Conservation (phyloP, 192 early-diverging fungal genomes). For the Dispira parvispora region DNA sequence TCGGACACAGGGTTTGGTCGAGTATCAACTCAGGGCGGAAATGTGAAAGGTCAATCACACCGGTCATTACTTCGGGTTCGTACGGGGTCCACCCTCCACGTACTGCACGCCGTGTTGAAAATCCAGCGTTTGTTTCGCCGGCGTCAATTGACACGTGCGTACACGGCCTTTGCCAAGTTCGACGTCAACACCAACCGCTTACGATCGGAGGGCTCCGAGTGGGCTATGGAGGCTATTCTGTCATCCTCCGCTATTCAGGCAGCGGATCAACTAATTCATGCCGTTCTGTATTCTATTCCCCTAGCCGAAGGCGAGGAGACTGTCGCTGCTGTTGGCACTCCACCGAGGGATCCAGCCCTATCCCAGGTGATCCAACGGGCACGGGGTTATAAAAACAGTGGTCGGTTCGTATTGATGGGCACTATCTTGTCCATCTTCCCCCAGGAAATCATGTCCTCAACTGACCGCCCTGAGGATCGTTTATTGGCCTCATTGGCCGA, state of each 20-base stretch:
- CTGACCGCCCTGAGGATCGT: neutral
- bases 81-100: no score
- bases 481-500: neutral
- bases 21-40: no score
- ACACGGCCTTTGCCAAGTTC: no score
- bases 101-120: no score
- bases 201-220: neutral
- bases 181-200: neutral
- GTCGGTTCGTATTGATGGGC: conserved; percentile 9
- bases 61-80: no score
- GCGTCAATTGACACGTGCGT: no score
- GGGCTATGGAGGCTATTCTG: neutral
- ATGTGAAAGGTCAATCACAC: no score
- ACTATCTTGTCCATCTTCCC: neutral
- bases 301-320: neutral
- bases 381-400: neutral
- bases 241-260: neutral
- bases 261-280: neutral
- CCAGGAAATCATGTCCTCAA: neutral
- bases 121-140: no score
- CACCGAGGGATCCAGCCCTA: no score
- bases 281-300: neutral
- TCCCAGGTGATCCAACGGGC: neutral
- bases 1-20: no score
- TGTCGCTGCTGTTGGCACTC: neutral